Percentiles rank a stretch among this genome's conserved stretches.
Evolutionary conservation across 2,329 filamentous ascomycete species (phyloP).

Genomic region (Neonectria coccinea): DNA sequence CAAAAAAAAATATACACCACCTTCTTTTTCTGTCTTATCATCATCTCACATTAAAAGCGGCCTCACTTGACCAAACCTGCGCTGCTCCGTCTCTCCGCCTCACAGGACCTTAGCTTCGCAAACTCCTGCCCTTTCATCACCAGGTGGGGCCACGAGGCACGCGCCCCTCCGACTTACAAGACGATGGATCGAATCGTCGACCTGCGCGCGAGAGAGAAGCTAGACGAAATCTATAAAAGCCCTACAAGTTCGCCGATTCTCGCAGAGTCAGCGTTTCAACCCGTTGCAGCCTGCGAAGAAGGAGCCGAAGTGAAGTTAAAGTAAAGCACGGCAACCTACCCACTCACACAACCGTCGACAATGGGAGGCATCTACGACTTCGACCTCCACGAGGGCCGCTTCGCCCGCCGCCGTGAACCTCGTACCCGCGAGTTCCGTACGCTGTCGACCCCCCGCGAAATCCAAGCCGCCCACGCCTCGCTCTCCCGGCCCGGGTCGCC

Average conservation of each 20-base stretch:
- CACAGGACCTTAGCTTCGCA: constrained; percentile 29
- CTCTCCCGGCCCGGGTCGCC: constrained; percentile 51
- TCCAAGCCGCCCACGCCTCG: constrained; percentile 54
- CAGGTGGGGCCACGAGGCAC: constrained; percentile 23
- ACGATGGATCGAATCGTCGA: not conserved
- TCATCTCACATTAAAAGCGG: not conserved
- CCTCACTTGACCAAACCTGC: not conserved
- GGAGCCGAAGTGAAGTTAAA: not conserved
- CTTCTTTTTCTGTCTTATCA: not conserved
- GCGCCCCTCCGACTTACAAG: constrained; percentile 21
- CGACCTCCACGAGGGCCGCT: constrained; percentile 35
- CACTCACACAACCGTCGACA: not conserved
- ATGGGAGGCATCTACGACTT: constrained; percentile 46
- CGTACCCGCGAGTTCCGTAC: constrained; percentile 38
- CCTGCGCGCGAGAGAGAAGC: not conserved
- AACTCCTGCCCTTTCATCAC: constrained; percentile 26
- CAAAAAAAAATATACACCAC: not conserved
- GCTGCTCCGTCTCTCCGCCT: not conserved
- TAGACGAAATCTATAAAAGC: constrained; percentile 8
- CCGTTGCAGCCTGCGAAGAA: no score
- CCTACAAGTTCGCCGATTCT: not conserved
- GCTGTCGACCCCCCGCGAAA: constrained; percentile 52
- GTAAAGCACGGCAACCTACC: no score
- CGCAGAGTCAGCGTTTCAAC: not conserved
- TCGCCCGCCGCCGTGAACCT: constrained; percentile 33